Evolutionary conservation across 352 stramenopile species (phyloP), one percentile per base, ranked within the genome.

Genomic region (Aphanomyces invadans): DNA sequence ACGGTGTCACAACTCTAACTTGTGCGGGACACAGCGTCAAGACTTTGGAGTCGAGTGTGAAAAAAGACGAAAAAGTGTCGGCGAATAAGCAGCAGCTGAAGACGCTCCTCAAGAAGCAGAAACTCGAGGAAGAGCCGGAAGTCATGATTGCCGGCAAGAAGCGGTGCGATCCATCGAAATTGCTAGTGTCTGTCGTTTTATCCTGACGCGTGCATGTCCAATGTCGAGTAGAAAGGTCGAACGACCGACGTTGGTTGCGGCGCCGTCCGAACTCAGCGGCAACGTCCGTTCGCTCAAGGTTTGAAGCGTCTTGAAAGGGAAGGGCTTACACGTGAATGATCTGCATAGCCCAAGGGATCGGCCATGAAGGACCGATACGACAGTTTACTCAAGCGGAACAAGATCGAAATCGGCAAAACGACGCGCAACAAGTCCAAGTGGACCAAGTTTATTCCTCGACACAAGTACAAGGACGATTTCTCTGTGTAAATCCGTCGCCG

Each of bases 331-430:
- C 12, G 12, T 32, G 49, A 33, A 5, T 21, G 11, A 21, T 33
- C 17, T 32, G 7, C 17, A 10, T 57, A 57, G 65, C 86, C 83
- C 15, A 94, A 92, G 76, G 83, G 83, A 55, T 77, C 88, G 62
- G 79, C 83, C 42, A 71, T 94, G 21, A 71, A 91, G 48, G 86
- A 94, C 62, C 83, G 86, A 32, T 92, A 87, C 69, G 86, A 94
- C 71, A 91, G 80, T 75, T 69, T 94, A 54, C 86, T 90, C 80
- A 90, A 91, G 76, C 83, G 86, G 64, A 94, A 92, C 72, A 76
- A 87, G 80, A 88, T 94, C 62, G 73, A 89, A 48, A 77, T 89
- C 28, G 72, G 73, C 71, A 91, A 91, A 73, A 71, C 73, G 65
- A 91, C 91, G 74, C 72, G 89, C 62, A 83, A 79, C 65, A 88